A percentile compares a stretch with the other conserved stretches of the same genome.
phyloP scores from a whole-genome alignment of 139 green algal species.

The Gonium pectorale region DNA sequence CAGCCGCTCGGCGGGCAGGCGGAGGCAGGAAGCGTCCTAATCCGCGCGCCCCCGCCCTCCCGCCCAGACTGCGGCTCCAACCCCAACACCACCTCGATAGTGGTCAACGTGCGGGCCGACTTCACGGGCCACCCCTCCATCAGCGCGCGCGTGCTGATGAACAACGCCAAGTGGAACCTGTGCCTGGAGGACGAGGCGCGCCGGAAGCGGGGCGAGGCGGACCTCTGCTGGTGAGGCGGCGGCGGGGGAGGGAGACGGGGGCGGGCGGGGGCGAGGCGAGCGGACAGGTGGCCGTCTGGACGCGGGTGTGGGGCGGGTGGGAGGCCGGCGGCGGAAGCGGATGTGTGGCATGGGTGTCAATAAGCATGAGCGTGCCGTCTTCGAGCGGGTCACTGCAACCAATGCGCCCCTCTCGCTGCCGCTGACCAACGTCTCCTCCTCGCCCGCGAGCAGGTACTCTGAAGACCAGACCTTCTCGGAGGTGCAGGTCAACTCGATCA shows the following conservation, averaged over 20 bases:
- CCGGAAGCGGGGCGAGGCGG: slow-evolving; percentile 59
- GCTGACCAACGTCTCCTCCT: no score
- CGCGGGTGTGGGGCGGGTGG: not conserved
- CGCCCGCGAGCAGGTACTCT: slow-evolving; percentile 61
- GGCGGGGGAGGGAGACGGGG: not conserved
- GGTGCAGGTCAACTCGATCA: slow-evolving; percentile 65
- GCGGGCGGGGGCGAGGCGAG: not conserved
- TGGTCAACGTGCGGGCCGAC: slow-evolving; percentile 60
- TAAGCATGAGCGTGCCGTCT: no score
- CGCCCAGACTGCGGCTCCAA: slow-evolving; percentile 72
- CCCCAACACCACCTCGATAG: slow-evolving; percentile 70
- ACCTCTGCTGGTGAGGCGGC: slow-evolving; percentile 75
- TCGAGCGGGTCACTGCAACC: no score
- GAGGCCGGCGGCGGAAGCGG: not conserved
- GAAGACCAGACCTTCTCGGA: slow-evolving; percentile 63
- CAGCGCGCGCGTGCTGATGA: slow-evolving; percentile 69
- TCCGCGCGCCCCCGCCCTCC: no score
- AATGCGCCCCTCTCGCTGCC: no score
- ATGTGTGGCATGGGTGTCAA: no score
- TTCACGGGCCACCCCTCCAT: slow-evolving; percentile 69
- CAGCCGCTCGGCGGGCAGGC: no score
- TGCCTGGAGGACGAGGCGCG: slow-evolving; percentile 70
- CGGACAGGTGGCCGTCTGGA: not conserved
- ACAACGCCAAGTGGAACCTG: slow-evolving; percentile 76
- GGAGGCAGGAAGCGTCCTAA: no score